Conservation (phyloP, 805 yeast genomes). For the Suhomyces kilbournensis region DNA sequence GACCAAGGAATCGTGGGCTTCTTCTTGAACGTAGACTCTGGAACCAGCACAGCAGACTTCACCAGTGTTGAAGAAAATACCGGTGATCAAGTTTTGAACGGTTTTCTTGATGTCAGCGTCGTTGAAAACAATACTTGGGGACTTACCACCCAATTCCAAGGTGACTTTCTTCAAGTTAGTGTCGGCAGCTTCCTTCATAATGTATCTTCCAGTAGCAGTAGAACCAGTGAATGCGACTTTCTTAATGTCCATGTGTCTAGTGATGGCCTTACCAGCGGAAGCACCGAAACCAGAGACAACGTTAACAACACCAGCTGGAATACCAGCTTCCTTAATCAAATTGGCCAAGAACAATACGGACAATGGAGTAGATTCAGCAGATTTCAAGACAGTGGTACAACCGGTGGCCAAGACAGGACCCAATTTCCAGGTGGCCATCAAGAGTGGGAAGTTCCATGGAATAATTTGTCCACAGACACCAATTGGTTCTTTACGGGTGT, state of each 20-base stretch:
- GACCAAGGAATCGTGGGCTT: constrained; percentile 74
- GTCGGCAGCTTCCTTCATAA: constrained; percentile 76
- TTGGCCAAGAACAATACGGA: constrained; percentile 76
- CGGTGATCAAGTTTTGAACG: constrained; percentile 69
- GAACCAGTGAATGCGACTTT: constrained; percentile 96
- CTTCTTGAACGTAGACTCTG: constrained; percentile 83
- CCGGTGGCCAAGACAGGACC: constrained; percentile 93
- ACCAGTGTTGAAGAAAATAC: constrained; percentile 92
- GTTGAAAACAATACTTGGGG: constrained; percentile 84
- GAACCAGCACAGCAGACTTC: constrained; percentile 96
- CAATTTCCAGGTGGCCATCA: constrained; percentile 93
- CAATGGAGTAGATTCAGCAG: constrained; percentile 90
- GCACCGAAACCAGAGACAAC: constrained; percentile 84
- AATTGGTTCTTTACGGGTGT: constrained; percentile 83
- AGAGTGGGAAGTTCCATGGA: constrained; percentile 95
- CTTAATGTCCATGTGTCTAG: constrained; percentile 75
- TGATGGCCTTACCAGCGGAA: constrained; percentile 77
- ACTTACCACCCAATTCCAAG: constrained; percentile 94
- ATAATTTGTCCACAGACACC: constrained; percentile 96
- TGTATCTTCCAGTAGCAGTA: constrained; percentile 81
- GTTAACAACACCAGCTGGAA: constrained; percentile 90
- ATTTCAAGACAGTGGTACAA: constrained; percentile 81
- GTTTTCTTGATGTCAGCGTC: constrained; percentile 81
- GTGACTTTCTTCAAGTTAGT: constrained; percentile 86
- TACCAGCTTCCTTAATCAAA: constrained; percentile 74